A percentile compares a stretch with the other conserved stretches of the same genome.
These are phyloP conservation scores for Carnegiea gigantea DNA, from an alignment of 179 eudicot genomes.

Conservation along the genomic window DNA sequence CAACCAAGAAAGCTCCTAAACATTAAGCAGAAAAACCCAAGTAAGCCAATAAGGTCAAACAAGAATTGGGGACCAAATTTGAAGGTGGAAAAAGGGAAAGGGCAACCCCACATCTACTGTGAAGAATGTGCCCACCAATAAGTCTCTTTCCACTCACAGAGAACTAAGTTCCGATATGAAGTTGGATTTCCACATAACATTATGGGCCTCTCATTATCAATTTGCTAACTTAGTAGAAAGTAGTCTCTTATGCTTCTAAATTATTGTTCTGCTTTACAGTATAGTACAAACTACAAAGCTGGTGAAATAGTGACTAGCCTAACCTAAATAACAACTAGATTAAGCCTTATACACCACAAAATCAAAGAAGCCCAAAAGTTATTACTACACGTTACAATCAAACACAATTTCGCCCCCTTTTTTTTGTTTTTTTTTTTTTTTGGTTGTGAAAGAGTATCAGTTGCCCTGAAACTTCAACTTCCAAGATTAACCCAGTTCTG, in stretches of 20 bases:
- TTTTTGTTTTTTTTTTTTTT: not conserved
- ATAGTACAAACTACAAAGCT: not conserved
- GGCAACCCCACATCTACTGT: not conserved
- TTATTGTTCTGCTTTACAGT: not conserved
- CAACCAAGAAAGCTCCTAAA: not conserved
- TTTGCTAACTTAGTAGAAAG: not conserved
- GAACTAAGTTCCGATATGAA: not conserved
- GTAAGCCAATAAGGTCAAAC: not conserved
- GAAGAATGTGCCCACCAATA: not conserved
- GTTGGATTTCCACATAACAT: not conserved
- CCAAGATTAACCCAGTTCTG: not conserved
- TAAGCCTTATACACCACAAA: not conserved
- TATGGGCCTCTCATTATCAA: not conserved
- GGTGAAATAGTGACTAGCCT: not conserved
- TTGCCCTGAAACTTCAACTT: not conserved
- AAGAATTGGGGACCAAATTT: not conserved
- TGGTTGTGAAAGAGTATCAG: not conserved
- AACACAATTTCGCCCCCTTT: not conserved
- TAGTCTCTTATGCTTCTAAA: not conserved
- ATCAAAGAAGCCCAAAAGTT: not conserved
- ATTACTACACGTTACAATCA: not conserved
- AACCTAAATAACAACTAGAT: not conserved
- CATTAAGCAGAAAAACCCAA: conserved; percentile 1
- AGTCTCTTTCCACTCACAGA: not conserved
- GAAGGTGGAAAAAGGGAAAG: not conserved